Conservation (phyloP, 2,329 filamentous ascomycete genomes). For the Aspergillus candidus region DNA sequence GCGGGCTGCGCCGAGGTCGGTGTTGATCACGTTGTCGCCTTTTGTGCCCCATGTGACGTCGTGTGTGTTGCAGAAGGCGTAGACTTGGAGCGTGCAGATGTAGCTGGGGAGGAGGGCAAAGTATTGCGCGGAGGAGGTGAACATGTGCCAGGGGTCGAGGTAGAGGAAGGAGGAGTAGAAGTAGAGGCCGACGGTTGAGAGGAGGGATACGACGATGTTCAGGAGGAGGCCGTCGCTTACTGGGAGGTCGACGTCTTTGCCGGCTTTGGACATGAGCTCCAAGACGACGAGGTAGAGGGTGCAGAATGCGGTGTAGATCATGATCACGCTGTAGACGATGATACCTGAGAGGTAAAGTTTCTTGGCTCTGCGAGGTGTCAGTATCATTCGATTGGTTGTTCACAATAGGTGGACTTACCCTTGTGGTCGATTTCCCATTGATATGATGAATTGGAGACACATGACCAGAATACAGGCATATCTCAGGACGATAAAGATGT, state of each 20-base stretch:
- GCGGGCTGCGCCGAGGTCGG: conserved; percentile 81
- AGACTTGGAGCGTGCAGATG: conserved; percentile 95
- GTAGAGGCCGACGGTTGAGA: conserved; percentile 86
- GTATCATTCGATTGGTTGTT: conserved; percentile 2
- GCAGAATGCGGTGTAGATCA: conserved; percentile 90
- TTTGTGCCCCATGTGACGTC: conserved; percentile 99
- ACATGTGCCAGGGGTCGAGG: conserved; percentile 98
- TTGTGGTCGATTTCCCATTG: conserved; percentile 91
- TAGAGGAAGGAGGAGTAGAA: conserved; percentile 96
- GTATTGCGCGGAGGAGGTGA: conserved; percentile 86
- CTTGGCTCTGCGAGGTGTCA: conserved; percentile 51
- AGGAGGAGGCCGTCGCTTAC: conserved; percentile 88
- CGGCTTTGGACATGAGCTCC: conserved; percentile 58
- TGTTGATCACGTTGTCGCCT: conserved; percentile 91
- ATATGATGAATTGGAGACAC: conserved; percentile 90
- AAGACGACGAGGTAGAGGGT: conserved; percentile 80
- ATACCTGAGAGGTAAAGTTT: conserved; percentile 84
- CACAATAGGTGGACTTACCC: conserved; percentile 46
- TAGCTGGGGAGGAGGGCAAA: conserved; percentile 87
- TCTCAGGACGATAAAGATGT: conserved; percentile 79
- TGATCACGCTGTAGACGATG: conserved; percentile 86
- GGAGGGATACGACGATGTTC: conserved; percentile 84
- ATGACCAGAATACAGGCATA: conserved; percentile 85
- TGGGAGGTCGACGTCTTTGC: conserved; percentile 41
- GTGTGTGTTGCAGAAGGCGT: conserved; percentile 98